Evolutionary conservation across 192 early-diverging fungal species (phyloP).

Genomic region (Gaertneriomyces semiglobifer): DNA sequence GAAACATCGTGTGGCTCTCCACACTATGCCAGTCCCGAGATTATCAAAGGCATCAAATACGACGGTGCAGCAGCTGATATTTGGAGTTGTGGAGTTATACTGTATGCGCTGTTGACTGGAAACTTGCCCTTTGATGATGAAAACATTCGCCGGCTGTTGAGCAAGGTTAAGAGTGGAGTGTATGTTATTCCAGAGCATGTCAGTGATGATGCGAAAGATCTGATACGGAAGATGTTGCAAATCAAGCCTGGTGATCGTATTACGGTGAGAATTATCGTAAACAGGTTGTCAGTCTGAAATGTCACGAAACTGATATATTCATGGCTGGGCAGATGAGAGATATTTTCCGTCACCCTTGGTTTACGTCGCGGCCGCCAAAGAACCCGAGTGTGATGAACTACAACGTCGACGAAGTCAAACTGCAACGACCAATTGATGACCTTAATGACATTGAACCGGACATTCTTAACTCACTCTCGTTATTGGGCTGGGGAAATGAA

Average conservation of each 20-base stretch:
- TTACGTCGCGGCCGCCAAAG: conserved; percentile 37
- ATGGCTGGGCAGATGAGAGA: conserved; percentile 44
- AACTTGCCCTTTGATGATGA: conserved; percentile 75
- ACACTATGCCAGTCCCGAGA: conserved; percentile 72
- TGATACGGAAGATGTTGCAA: conserved; percentile 86
- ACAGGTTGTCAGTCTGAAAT: not conserved
- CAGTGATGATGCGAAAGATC: conserved; percentile 66
- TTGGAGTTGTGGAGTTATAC: conserved; percentile 74
- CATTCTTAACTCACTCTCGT: conserved; percentile 38
- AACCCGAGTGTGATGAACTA: not conserved
- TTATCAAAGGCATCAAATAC: conserved; percentile 65
- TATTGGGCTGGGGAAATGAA: conserved; percentile 52
- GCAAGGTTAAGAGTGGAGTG: conserved; percentile 56
- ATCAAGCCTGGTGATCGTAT: conserved; percentile 71
- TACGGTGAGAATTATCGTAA: conserved; percentile 32
- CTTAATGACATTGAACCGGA: conserved; percentile 40
- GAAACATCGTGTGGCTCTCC: conserved; percentile 70
- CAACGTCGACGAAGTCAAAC: no score
- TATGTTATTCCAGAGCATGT: conserved; percentile 83
- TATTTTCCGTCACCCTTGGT: conserved; percentile 61
- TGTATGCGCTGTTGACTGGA: conserved; percentile 68
- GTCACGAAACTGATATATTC: not conserved
- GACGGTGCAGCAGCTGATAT: conserved; percentile 66
- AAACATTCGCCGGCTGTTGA: conserved; percentile 61
- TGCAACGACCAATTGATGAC: conserved; percentile 19